A percentile compares a stretch with the other conserved stretches of the same genome.
Evolutionary conservation across 2,329 filamentous ascomycete species (phyloP).

Genomic region (Fusarium clavum): DNA sequence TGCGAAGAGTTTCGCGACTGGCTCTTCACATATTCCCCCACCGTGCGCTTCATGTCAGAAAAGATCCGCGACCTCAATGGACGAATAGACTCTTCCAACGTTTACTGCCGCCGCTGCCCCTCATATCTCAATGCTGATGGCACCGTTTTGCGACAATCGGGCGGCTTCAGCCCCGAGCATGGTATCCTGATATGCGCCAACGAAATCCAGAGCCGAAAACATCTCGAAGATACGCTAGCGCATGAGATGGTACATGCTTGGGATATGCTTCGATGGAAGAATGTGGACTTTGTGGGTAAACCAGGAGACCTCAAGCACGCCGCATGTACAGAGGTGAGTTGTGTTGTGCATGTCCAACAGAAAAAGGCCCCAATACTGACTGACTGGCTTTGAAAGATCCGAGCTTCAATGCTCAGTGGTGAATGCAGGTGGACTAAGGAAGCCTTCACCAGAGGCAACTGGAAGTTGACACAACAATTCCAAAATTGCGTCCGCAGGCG

Average conservation of each 20-base stretch:
- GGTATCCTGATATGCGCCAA: conserved; percentile 96
- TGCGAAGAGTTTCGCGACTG: conserved; percentile 88
- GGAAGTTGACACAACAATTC: conserved; percentile 90
- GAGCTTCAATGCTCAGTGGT: conserved; percentile 90
- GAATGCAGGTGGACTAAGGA: conserved; percentile 93
- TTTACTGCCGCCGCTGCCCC: conserved; percentile 84
- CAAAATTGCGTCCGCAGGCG: conserved; percentile 89
- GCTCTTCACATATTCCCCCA: conserved; percentile 84
- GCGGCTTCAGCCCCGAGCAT: conserved; percentile 87
- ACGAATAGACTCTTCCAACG: conserved; percentile 76
- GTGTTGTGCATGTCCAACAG: neutral
- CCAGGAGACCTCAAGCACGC: conserved; percentile 82
- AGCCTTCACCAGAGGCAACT: conserved; percentile 85
- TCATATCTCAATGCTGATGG: conserved; percentile 67
- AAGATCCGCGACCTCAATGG: conserved; percentile 85
- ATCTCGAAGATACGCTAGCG: conserved; percentile 92
- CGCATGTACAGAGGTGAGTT: conserved; percentile 86
- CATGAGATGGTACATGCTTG: conserved; percentile 99
- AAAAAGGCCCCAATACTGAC: conserved; percentile 4
- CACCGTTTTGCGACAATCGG: conserved; percentile 72
- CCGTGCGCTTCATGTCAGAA: conserved; percentile 86
- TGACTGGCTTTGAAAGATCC: conserved; percentile 70
- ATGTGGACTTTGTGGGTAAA: conserved; percentile 77
- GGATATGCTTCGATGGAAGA: conserved; percentile 89
- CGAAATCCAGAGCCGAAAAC: conserved; percentile 80